Conservation (phyloP, 2,329 filamentous ascomycete genomes). For the Sporothrix globosa region DNA sequence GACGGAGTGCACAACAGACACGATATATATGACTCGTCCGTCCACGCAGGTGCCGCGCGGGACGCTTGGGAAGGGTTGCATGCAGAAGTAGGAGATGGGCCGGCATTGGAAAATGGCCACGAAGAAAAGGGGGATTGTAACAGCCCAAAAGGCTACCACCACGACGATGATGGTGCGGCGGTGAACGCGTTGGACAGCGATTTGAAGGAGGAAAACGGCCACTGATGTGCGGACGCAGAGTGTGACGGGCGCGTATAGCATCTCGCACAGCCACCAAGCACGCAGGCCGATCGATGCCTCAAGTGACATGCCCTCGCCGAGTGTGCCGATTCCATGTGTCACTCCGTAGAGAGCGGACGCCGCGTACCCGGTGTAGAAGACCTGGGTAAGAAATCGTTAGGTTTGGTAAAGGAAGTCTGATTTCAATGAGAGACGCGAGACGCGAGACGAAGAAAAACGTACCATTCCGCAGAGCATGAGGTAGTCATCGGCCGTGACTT, state of each 20-base stretch:
- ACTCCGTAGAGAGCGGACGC: conserved; percentile 44
- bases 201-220: conserved; percentile 48
- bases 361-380: conserved; percentile 44
- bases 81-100: conserved; percentile 55
- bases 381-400: conserved; percentile 36
- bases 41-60: conserved; percentile 48
- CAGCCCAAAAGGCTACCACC: conserved; percentile 42
- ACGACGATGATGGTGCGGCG: conserved; percentile 46
- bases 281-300: conserved; percentile 41
- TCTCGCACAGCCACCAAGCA: conserved; percentile 48
- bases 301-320: conserved; percentile 35
- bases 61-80: conserved; percentile 41
- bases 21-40: conserved; percentile 46
- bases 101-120: conserved; percentile 51
- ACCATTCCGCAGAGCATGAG: conserved; percentile 54
- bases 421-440: not conserved
- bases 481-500: conserved; percentile 52
- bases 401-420: not conserved
- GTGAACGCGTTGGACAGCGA: conserved; percentile 45
- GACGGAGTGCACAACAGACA: conserved; percentile 53
- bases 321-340: conserved; percentile 41
- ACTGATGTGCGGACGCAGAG: conserved; percentile 49
- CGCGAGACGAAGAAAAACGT: not conserved
- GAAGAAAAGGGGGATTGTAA: conserved; percentile 33
- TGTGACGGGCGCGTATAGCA: conserved; percentile 48